Evolutionary conservation across 352 stramenopile species (phyloP), one percentile per base, ranked within the genome.

Genomic region (Phytophthora uliginosa): DNA sequence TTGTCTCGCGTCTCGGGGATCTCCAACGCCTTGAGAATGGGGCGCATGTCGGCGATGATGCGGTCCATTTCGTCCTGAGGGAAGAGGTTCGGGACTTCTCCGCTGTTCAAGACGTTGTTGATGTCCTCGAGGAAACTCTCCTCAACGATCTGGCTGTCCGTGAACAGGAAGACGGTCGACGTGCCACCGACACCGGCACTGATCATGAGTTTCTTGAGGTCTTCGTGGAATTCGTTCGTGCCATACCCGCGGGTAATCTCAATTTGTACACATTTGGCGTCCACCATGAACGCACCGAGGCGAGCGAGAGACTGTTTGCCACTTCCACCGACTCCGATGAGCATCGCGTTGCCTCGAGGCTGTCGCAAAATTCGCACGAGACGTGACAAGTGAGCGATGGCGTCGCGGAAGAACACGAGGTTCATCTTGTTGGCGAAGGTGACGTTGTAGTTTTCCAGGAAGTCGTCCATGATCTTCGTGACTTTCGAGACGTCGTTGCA

Each of bases 21-120:
- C 15, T 93, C 95, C 24, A 97, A 60, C 4, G 78, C 79, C 66
- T 98, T 97, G 45, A 95, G 79, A 15, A 99, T 85, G 0, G 94
- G 90, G 0, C 95, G 82, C 92, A 99, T 98, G 74, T 98, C 95
- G n/a, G 74, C 86, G 13, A 97, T 84, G 52, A 99, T 95, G 36
- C 95, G 94, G 55, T 98, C 95, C 81, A 98, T 97, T 72, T 99
- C 96, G 66, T 99, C 96, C 36, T 82, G 75, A 0, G 93, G 77
- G 66, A 98, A 99, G 13, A 99, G 77, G 50, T 99, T 99, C 0
- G 96, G 95, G n/a, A 99, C 95, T 74, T 99, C 95, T 10, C 97
- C 97, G 26, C 92, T 98, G 77, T 99, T 99, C 17, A 99, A 81
- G n/a, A 99, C 81, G 62, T 98, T 98, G 83, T 99, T 99, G 65